Evolutionary conservation across 768 basidiomycete genomes (phyloP).

Genomic region (Fomitopsis serialis): DNA sequence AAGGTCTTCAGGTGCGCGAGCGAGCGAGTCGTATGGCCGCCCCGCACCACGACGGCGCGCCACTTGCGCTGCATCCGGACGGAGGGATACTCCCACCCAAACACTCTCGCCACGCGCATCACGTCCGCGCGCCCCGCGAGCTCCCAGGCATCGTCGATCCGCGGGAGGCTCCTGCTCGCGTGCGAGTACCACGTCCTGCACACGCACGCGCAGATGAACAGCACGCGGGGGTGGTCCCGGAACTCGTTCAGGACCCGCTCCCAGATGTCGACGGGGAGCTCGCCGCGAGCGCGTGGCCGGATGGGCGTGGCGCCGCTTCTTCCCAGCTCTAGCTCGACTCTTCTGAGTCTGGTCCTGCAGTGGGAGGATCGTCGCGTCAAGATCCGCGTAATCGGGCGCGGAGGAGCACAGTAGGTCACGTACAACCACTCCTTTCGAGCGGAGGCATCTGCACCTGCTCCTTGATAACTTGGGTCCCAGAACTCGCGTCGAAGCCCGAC

Average conservation of each 20-base stretch:
- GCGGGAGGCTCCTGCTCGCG: not conserved
- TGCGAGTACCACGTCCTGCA: not conserved
- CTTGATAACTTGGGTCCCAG: too few relatives aligned
- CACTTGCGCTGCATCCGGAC: not conserved
- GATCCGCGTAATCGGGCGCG: too few relatives aligned
- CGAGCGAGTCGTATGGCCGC: not conserved
- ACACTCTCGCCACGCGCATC: not conserved
- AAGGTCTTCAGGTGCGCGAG: not conserved
- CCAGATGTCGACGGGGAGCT: not conserved
- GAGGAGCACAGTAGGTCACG: too few relatives aligned
- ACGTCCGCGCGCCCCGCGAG: not conserved
- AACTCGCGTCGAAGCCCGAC: too few relatives aligned
- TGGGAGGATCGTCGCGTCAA: too few relatives aligned
- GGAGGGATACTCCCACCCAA: not conserved
- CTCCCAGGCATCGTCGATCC: not conserved
- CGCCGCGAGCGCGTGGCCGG: not conserved
- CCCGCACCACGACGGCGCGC: not conserved
- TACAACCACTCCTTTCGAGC: too few relatives aligned
- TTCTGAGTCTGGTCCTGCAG: too few relatives aligned
- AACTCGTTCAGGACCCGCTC: not conserved
- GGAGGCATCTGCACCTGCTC: too few relatives aligned
- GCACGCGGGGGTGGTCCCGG: not conserved
- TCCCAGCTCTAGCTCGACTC: too few relatives aligned
- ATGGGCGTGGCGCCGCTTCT: not conserved
- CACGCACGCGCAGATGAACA: not conserved